A percentile compares a stretch with the other conserved stretches of the same genome.
These are phyloP conservation scores for Echeveria elegans DNA, from an alignment of 164 flowering plant genomes.

Conservation along the genomic window DNA sequence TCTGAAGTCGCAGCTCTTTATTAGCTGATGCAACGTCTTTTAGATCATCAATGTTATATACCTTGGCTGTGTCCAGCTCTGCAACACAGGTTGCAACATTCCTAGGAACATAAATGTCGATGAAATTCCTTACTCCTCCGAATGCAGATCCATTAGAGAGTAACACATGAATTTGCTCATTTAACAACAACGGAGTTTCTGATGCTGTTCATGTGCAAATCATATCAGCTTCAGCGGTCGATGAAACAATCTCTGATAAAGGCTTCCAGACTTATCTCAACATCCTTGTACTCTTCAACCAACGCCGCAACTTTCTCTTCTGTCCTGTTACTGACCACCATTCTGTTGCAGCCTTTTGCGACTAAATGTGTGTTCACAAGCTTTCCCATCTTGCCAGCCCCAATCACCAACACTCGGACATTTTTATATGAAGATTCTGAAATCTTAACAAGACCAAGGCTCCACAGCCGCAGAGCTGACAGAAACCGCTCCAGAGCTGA, in stretches of 20 bases:
- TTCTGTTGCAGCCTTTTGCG: constrained; percentile 79
- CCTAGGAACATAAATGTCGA: constrained; percentile 92
- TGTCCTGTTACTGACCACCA: constrained; percentile 84
- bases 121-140: constrained; percentile 63
- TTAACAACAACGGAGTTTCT: constrained; percentile 66
- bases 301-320: constrained; percentile 77
- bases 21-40: constrained; percentile 95
- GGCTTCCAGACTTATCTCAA: constrained; percentile 76
- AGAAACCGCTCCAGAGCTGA: constrained; percentile 20
- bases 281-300: constrained; percentile 59
- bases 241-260: constrained; percentile 51
- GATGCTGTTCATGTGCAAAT: constrained; percentile 95
- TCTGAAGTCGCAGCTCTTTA: constrained; percentile 73
- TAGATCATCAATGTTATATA: constrained; percentile 93
- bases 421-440: constrained; percentile 10
- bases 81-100: constrained; percentile 79
- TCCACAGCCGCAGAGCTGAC: constrained; percentile 23
- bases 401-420: constrained; percentile 14
- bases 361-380: constrained; percentile 94
- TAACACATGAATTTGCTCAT: constrained; percentile 58
- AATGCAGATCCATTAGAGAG: constrained; percentile 43
- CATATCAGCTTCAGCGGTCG: constrained; percentile 82
- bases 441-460: constrained; percentile 20
- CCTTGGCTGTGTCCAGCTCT: constrained; percentile 41
- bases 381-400: constrained; percentile 64